Conservation (phyloP, 23 red algal species). For the Chondrus crispus region DNA sequence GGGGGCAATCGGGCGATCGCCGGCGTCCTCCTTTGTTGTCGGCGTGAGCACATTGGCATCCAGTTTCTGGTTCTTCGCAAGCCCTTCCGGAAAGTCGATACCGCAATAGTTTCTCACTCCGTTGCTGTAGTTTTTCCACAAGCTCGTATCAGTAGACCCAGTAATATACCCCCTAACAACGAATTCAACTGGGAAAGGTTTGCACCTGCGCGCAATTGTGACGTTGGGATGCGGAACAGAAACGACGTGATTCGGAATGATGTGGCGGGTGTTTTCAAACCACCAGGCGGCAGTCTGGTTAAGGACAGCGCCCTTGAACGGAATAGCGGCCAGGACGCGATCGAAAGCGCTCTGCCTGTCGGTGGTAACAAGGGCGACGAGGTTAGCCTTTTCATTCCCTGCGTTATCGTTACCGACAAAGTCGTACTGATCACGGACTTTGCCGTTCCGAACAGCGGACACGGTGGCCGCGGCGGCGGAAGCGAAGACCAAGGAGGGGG, state of each 20-base stretch:
- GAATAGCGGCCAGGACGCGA: conserved; percentile 90
- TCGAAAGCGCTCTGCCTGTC: conserved; percentile 98
- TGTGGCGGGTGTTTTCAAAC: conserved; percentile 83
- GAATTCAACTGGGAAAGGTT: conserved; percentile 98
- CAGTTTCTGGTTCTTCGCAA: conserved; percentile 95
- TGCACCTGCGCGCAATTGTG: conserved; percentile 76
- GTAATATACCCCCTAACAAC: conserved; percentile 98
- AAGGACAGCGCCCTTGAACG: conserved; percentile 96
- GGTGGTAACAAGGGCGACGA: conserved; percentile 93
- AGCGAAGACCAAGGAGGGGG: conserved; percentile 14
- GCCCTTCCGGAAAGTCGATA: conserved; percentile 78
- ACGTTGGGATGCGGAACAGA: conserved; percentile 95
- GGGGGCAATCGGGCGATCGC: conserved; percentile 88
- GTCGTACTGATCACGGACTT: conserved; percentile 95
- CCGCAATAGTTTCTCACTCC: conserved; percentile 96
- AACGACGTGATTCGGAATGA: conserved; percentile 93
- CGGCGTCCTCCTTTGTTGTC: conserved; percentile 94
- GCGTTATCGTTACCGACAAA: conserved; percentile 24
- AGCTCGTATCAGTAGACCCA: conserved; percentile 83
- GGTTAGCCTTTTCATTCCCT: conserved; percentile 17
- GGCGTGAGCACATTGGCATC: conserved; percentile 91
- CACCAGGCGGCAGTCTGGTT: conserved; percentile 93
- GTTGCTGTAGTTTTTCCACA: conserved; percentile 98
- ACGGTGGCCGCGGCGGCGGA: neutral
- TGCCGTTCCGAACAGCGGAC: conserved; percentile 61